These are phyloP conservation scores for Cladophialophora chaetospira DNA, from an alignment of 2,329 filamentous ascomycete genomes.

Conservation along the genomic window DNA sequence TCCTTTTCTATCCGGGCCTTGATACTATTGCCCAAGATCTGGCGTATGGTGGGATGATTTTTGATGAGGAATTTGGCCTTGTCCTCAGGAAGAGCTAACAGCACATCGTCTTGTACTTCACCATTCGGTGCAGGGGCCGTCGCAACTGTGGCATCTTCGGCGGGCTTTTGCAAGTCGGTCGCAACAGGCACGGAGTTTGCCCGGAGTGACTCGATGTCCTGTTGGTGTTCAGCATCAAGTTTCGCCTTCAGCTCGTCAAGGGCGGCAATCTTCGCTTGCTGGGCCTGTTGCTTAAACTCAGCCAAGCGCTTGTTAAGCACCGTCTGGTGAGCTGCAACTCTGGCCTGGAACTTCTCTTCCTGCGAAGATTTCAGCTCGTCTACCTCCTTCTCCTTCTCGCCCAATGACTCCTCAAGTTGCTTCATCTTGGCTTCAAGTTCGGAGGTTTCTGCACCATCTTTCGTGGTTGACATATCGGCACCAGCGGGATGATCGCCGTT, in stretches of 20 bases:
- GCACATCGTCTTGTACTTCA: slow-evolving; percentile 38
- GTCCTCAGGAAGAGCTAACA: slow-evolving; percentile 49
- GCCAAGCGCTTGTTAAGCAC: slow-evolving; percentile 69
- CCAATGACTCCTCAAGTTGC: slow-evolving; percentile 54
- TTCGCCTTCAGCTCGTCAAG: slow-evolving; percentile 28
- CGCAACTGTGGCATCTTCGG: slow-evolving; percentile 29
- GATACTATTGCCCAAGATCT: slow-evolving; percentile 61
- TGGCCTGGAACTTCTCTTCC: slow-evolving; percentile 52
- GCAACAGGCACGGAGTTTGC: slow-evolving; percentile 40
- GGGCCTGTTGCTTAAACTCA: slow-evolving; percentile 55
- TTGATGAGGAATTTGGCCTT: slow-evolving; percentile 54
- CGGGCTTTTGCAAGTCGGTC: slow-evolving; percentile 35
- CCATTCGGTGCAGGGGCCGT: slow-evolving; percentile 35
- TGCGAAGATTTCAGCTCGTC: slow-evolving; percentile 47
- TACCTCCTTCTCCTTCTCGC: slow-evolving; percentile 53
- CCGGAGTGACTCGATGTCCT: slow-evolving; percentile 45
- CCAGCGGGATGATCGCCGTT: slow-evolving; percentile 53
- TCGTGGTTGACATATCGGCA: slow-evolving; percentile 38
- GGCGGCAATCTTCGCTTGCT: slow-evolving; percentile 44
- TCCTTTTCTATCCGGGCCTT: slow-evolving; percentile 43
- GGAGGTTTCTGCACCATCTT: slow-evolving; percentile 17
- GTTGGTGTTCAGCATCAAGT: slow-evolving; percentile 41
- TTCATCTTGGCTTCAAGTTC: slow-evolving; percentile 62
- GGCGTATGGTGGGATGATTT: slow-evolving; percentile 52
- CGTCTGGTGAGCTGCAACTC: slow-evolving; percentile 51